Conservation (phyloP, 345 rosid genomes). For the Linum tenue region DNA sequence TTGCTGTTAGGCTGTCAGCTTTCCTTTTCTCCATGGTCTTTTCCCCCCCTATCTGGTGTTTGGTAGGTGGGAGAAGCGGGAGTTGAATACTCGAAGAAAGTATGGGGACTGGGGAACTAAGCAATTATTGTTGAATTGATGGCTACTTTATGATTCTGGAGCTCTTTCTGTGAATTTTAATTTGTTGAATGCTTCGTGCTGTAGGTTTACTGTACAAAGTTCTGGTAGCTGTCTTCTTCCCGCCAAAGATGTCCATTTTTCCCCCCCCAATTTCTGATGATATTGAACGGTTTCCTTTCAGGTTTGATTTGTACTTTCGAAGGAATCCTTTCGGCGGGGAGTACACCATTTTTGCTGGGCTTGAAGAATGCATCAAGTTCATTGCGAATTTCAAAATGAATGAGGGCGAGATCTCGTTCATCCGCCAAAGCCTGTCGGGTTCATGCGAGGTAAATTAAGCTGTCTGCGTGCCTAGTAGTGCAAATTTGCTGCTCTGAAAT, state of each 20-base stretch:
- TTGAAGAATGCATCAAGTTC: constrained; percentile 86
- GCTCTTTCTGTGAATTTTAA: neutral
- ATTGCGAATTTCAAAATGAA: constrained; percentile 74
- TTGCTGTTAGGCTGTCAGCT: neutral
- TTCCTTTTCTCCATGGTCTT: neutral
- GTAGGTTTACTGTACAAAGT: too few species aligned
- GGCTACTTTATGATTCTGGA: too few species aligned
- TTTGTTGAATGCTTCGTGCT: too few species aligned
- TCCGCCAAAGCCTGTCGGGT: constrained; percentile 53
- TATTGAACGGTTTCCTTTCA: constrained; percentile 12
- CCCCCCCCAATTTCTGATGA: neutral
- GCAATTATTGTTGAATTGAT: too few species aligned
- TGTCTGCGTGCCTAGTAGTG: neutral
- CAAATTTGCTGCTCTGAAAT: too few species aligned
- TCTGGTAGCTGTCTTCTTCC: too few species aligned
- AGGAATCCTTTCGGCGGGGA: constrained; percentile 97
- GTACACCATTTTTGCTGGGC: constrained; percentile 85
- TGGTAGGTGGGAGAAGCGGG: neutral
- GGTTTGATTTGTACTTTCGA: constrained; percentile 92
- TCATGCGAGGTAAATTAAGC: constrained; percentile 56
- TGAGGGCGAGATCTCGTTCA: constrained; percentile 62
- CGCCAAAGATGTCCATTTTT: neutral
- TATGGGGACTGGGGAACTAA: neutral
- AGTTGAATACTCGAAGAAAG: neutral
- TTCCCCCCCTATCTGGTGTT: neutral